Evolutionary conservation across 106 monocot species (phyloP).

Genomic region (Dioscorea dumetorum): DNA sequence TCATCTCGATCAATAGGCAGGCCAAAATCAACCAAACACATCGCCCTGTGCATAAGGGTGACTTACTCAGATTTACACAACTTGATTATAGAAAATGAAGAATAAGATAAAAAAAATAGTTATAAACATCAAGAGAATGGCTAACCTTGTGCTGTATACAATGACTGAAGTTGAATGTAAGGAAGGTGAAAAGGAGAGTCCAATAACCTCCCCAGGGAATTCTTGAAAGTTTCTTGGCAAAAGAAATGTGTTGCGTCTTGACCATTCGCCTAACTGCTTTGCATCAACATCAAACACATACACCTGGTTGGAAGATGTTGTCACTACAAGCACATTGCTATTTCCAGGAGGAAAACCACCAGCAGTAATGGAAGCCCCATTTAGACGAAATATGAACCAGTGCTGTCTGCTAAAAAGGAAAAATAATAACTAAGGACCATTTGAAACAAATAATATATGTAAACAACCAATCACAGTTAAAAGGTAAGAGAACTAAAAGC

Average conservation of each 20-base stretch:
- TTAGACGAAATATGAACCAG: conserved; percentile 81
- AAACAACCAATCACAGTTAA: too few relatives aligned
- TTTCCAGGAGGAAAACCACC: conserved; percentile 82
- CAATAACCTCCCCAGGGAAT: conserved; percentile 92
- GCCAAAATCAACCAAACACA: conserved; percentile 91
- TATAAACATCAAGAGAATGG: not conserved
- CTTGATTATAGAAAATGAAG: not conserved
- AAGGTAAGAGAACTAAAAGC: too few relatives aligned
- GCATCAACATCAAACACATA: conserved; percentile 91
- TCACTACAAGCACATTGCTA: conserved; percentile 63
- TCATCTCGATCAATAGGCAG: conserved; percentile 58
- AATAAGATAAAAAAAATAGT: not conserved
- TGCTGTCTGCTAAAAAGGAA: conserved; percentile 59
- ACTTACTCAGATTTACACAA: not conserved
- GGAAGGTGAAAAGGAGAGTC: conserved; percentile 74
- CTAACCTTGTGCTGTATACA: conserved; percentile 86
- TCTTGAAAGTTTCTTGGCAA: conserved; percentile 91
- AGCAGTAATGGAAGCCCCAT: conserved; percentile 85
- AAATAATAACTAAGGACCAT: not conserved
- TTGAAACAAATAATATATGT: too few relatives aligned
- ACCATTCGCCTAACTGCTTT: conserved; percentile 90
- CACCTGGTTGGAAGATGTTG: conserved; percentile 80
- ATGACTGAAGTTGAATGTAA: conserved; percentile 67
- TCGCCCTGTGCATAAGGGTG: conserved; percentile 44
- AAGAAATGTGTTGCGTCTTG: conserved; percentile 38